phyloP scores from a whole-genome alignment of 2,329 filamentous ascomycete species.

The Aspergillus quadricinctus region DNA sequence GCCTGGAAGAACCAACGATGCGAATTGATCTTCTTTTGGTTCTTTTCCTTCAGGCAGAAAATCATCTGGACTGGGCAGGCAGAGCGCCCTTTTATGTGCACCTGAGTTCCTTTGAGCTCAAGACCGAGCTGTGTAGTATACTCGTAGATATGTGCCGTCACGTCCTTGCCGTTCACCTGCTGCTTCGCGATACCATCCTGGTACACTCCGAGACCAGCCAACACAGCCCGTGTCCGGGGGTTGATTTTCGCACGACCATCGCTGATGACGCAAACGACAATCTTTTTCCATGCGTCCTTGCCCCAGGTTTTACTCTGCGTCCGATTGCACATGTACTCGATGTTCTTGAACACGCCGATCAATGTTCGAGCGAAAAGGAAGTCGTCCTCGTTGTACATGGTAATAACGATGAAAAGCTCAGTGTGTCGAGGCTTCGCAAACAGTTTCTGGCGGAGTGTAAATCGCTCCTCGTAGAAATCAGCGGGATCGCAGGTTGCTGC shows the following conservation, averaged over 20 bases:
- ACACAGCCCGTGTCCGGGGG: slow-evolving; percentile 76
- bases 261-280: slow-evolving; percentile 95
- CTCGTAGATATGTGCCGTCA: slow-evolving; percentile 96
- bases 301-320: slow-evolving; percentile 97
- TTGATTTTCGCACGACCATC: slow-evolving; percentile 98
- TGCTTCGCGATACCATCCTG: slow-evolving; percentile 99
- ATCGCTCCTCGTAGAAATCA: slow-evolving; percentile 82
- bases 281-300: slow-evolving; percentile 99
- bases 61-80: slow-evolving; percentile 91
- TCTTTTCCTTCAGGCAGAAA: slow-evolving; percentile 98
- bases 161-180: slow-evolving; percentile 92
- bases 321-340: slow-evolving; percentile 94
- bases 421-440: slow-evolving; percentile 91
- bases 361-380: slow-evolving; percentile 92
- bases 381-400: slow-evolving; percentile 99
- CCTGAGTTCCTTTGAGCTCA: slow-evolving; percentile 84
- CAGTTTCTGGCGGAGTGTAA: slow-evolving; percentile 83
- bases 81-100: slow-evolving; percentile 74
- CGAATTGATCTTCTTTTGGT: slow-evolving; percentile 99
- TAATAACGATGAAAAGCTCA: slow-evolving; percentile 92
- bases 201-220: slow-evolving; percentile 93
- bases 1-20: slow-evolving; percentile 99
- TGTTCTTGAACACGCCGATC: slow-evolving; percentile 97
- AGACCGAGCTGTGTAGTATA: slow-evolving; percentile 60
- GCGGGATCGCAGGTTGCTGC: slow-evolving; percentile 91